Evolutionary conservation across 1,284 basidiomycete genomes (phyloP).

Genomic region (Neolentinus lepideus): DNA sequence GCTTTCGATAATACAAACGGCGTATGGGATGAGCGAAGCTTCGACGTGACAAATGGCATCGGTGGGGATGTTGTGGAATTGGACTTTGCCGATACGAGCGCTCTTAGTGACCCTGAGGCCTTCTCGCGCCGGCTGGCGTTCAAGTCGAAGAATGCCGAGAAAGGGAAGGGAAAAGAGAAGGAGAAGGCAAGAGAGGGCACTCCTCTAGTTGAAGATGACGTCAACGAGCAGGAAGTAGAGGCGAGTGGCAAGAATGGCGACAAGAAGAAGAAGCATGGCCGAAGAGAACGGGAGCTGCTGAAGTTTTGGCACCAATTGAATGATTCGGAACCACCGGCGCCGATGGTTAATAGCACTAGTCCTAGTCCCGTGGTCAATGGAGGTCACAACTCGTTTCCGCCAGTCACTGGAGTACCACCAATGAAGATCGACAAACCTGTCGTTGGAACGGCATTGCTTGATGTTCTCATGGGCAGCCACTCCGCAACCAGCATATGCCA

Average conservation of each 20-base stretch:
- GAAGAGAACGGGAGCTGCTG: conserved; percentile 4
- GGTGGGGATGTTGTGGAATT: conserved; percentile 53
- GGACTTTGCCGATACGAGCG: conserved; percentile 62
- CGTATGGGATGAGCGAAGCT: conserved; percentile 36
- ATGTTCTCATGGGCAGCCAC: conserved; percentile 8
- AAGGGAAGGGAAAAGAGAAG: conserved; percentile 24
- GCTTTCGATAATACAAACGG: conserved; percentile 55
- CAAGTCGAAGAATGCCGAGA: conserved; percentile 19
- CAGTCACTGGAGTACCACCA: neutral
- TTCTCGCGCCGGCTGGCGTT: conserved; percentile 32
- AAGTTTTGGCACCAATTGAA: conserved; percentile 4
- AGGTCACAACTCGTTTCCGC: neutral
- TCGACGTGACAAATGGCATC: conserved; percentile 25
- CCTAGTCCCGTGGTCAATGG: neutral
- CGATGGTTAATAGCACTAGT: neutral
- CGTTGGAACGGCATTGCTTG: conserved; percentile 22
- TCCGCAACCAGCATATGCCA: conserved; percentile 13
- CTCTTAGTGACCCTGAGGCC: conserved; percentile 52
- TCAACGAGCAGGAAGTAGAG: conserved; percentile 23
- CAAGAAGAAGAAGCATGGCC: conserved; percentile 47
- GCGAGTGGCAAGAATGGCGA: conserved; percentile 48
- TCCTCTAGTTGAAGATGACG: conserved; percentile 28
- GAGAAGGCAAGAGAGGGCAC: conserved; percentile 22
- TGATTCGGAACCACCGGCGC: neutral
- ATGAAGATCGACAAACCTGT: conserved; percentile 14